Evolutionary conservation across 805 yeast species (phyloP), one percentile per base, ranked within the genome.

Genomic region (Yarrowia divulgata): DNA sequence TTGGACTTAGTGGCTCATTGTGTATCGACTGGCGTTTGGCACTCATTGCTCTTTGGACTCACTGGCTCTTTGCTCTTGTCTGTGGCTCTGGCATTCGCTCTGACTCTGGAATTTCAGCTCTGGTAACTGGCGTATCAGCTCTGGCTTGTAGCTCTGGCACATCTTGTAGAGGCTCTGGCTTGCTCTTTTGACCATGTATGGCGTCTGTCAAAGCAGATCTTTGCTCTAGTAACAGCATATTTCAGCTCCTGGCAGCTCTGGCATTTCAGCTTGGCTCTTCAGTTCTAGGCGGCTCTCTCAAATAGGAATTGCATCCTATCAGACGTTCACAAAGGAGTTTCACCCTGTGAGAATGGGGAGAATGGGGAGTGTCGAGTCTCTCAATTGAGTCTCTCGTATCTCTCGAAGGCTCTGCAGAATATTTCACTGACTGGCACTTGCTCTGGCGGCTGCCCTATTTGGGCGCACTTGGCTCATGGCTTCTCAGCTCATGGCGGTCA

Each of bases 381-480:
- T 46, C 50, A 19, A 19, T 42, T 45, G 49, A 45, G 49, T 45
- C 5, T 45, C 48, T 45, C 49, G 5, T n/a, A n/a, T 45, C 5
- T 45, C 34, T 46, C 50, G 50, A 34, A 12, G 50, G 50, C 50
- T 23, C 50, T 46, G 50, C 37, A 34, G 37, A 34, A 3, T 23
- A 14, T 23, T 23, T 23, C 29, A 18, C n/a, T 9, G 12, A 8
- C 32, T 19, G 29, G 32, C 50, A 10, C 32, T 46, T 23, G 34
- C 50, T 46, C 50, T 46, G 50, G 50, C 50, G 50, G 50, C 50
- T 46, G 50, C 50, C 1, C 50, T n/a, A n/a, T n/a, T n/a, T n/a
- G n/a, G n/a, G n/a, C 34, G 50, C 50, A 23, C 50, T 46, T 46
- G 12, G 50, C 50, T 46, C 50, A 46, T 23, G 50, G 50, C 46